A percentile compares a stretch with the other conserved stretches of the same genome.
Evolutionary conservation across 257 asterid species (phyloP).

Genomic region (Scutellaria barbata): DNA sequence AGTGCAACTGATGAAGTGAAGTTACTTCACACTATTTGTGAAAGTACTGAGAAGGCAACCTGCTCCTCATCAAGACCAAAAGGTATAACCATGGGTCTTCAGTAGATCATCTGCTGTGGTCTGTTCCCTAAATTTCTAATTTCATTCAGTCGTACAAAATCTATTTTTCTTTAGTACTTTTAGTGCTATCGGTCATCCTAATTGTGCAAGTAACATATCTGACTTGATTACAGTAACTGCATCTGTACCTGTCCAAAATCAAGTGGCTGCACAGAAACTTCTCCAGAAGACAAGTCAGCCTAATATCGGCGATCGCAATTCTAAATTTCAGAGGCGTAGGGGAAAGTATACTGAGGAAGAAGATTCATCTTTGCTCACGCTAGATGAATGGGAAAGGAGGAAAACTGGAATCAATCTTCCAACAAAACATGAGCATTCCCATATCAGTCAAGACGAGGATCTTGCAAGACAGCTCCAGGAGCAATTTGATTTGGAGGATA

Average conservation of each 20-base stretch:
- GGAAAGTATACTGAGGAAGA: conserved; percentile 61
- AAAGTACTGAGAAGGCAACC: conserved; percentile 51
- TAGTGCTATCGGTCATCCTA: conserved; percentile 13
- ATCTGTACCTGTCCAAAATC: conserved; percentile 81
- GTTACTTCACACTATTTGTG: conserved; percentile 42
- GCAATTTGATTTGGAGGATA: conserved; percentile 78
- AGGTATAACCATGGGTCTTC: conserved; percentile 48
- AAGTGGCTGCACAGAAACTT: conserved; percentile 89
- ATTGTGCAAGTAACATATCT: conserved; percentile 31
- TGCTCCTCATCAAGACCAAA: conserved; percentile 63
- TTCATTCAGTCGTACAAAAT: neutral
- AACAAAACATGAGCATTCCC: conserved; percentile 38
- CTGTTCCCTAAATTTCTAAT: neutral
- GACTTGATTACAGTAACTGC: conserved; percentile 58
- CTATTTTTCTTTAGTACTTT: conserved; percentile 8
- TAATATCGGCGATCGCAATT: conserved; percentile 43
- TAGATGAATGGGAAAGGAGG: conserved; percentile 88
- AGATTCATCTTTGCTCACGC: conserved; percentile 61
- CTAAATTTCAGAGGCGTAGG: conserved; percentile 59
- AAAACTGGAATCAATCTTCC: conserved; percentile 51
- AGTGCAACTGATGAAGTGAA: conserved; percentile 42
- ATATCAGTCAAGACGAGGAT: conserved; percentile 70
- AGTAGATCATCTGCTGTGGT: neutral
- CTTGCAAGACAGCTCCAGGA: conserved; percentile 82
- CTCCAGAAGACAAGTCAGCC: conserved; percentile 74